phyloP scores from a whole-genome alignment of 441 rosid genomes.

The Croton laevigatus region DNA sequence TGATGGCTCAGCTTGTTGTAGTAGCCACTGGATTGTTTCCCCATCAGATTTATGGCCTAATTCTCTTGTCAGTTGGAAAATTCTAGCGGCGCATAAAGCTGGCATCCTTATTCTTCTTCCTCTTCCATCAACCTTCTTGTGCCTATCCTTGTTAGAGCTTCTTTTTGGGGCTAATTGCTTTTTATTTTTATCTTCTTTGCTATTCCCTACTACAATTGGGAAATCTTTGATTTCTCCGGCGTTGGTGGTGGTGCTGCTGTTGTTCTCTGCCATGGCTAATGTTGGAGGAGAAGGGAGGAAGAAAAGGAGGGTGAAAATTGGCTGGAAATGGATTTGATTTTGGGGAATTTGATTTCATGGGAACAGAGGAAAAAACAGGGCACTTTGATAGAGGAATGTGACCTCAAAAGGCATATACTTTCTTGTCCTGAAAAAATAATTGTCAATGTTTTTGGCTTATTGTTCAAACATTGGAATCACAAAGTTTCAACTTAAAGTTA shows the following conservation, averaged over 20 bases:
- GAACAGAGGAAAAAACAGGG: slow-evolving; percentile 35
- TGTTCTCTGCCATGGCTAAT: slow-evolving; percentile 33
- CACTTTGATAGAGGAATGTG: slow-evolving; percentile 42
- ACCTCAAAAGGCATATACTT: slow-evolving; percentile 32
- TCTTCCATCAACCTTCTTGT: slow-evolving; percentile 92
- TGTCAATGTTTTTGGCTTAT: slow-evolving; percentile 32
- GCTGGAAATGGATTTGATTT: slow-evolving; percentile 36
- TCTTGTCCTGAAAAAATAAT: slow-evolving; percentile 22
- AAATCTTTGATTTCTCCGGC: slow-evolving; percentile 67
- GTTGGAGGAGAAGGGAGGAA: slow-evolving; percentile 17
- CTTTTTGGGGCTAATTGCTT: slow-evolving; percentile 74
- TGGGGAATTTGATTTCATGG: slow-evolving; percentile 50
- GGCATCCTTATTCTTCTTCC: slow-evolving; percentile 98
- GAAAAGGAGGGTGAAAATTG: slow-evolving; percentile 35
- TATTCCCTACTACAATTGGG: slow-evolving; percentile 53
- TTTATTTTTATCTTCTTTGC: slow-evolving; percentile 41
- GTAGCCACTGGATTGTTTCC: slow-evolving; percentile 91
- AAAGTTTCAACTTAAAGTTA: slow-evolving; percentile 45
- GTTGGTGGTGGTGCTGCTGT: slow-evolving; percentile 18
- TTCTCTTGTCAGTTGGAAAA: slow-evolving; percentile 89
- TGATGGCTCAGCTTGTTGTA: slow-evolving; percentile 88
- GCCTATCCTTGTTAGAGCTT: slow-evolving; percentile 88
- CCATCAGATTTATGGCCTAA: slow-evolving; percentile 96
- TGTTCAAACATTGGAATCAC: slow-evolving; percentile 39
- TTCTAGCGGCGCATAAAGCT: slow-evolving; percentile 90